Conservation (phyloP, 768 basidiomycete genomes). For the Favolaschia claudopus region DNA sequence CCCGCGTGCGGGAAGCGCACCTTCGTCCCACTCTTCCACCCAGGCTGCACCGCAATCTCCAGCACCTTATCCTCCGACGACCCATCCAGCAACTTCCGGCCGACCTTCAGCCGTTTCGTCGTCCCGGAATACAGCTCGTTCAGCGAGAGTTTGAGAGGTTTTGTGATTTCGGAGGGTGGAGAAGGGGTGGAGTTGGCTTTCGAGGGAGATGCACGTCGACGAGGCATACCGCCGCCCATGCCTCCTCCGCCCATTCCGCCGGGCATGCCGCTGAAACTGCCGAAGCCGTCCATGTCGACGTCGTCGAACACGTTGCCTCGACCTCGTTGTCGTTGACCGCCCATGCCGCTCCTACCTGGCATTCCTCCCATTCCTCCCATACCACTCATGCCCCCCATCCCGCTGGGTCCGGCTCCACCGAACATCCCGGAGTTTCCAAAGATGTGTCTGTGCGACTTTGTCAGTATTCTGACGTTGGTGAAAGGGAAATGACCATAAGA, state of each 20-base stretch:
- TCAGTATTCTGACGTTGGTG: neutral
- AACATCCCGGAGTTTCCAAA: too few relatives aligned
- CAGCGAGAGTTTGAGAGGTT: constrained; percentile 85
- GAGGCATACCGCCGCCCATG: constrained; percentile 44
- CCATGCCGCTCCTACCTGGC: constrained; percentile 48
- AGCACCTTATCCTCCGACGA: constrained; percentile 85
- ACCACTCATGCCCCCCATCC: constrained; percentile 47
- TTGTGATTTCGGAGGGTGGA: constrained; percentile 69
- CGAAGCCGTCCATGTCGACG: constrained; percentile 48
- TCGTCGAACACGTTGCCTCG: constrained; percentile 46
- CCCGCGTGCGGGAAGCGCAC: constrained; percentile 88
- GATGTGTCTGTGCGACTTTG: constrained; percentile 57
- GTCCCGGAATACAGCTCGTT: constrained; percentile 87
- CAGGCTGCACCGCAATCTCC: constrained; percentile 81
- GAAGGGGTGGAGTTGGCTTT: constrained; percentile 28
- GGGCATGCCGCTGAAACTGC: constrained; percentile 50
- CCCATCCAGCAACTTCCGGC: constrained; percentile 75
- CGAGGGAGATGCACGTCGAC: constrained; percentile 28
- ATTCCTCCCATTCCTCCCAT: constrained; percentile 46
- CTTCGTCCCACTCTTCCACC: constrained; percentile 97
- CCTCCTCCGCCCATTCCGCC: constrained; percentile 48
- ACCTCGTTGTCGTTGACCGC: constrained; percentile 29
- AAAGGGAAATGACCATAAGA: constrained; percentile 20
- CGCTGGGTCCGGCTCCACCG: constrained; percentile 44
- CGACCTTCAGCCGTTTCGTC: constrained; percentile 89